A percentile compares a stretch with the other conserved stretches of the same genome.
Conservation (phyloP, 2,329 filamentous ascomycete species). For the Arthrinium puccinioides region DNA sequence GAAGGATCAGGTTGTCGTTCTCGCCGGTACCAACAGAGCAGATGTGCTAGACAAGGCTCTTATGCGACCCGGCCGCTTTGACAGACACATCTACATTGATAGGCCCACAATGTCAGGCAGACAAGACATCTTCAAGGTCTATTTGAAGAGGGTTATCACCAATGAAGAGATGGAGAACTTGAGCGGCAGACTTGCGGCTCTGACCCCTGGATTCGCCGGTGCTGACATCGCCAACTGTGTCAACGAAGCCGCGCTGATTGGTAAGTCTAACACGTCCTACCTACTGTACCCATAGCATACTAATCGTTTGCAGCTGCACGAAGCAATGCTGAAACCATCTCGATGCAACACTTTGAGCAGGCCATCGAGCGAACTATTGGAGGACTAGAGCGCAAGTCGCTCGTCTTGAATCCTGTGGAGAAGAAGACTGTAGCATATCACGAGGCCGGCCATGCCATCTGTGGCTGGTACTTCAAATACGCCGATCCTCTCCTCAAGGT, state of each 20-base stretch:
- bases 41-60: constrained; percentile 93
- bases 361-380: constrained; percentile 96
- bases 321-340: constrained; percentile 69
- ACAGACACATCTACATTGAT: constrained; percentile 93
- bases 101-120: constrained; percentile 93
- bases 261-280: constrained; percentile 43
- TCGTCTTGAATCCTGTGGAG: constrained; percentile 87
- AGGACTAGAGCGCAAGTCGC: constrained; percentile 92
- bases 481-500: constrained; percentile 98
- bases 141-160: constrained; percentile 90
- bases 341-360: constrained; percentile 90
- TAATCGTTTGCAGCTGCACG: constrained; percentile 65
- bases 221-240: constrained; percentile 98
- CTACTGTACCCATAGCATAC: constrained; percentile 12
- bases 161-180: constrained; percentile 83
- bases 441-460: constrained; percentile 96
- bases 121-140: constrained; percentile 92
- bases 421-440: constrained; percentile 97
- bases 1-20: constrained; percentile 88
- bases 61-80: constrained; percentile 94
- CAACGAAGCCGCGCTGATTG: constrained; percentile 93
- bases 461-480: constrained; percentile 93
- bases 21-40: constrained; percentile 92
- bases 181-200: constrained; percentile 78
- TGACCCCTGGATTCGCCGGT: constrained; percentile 94